Conservation (phyloP, 2,329 filamentous ascomycete genomes). For the Penicillium hesseltinei region DNA sequence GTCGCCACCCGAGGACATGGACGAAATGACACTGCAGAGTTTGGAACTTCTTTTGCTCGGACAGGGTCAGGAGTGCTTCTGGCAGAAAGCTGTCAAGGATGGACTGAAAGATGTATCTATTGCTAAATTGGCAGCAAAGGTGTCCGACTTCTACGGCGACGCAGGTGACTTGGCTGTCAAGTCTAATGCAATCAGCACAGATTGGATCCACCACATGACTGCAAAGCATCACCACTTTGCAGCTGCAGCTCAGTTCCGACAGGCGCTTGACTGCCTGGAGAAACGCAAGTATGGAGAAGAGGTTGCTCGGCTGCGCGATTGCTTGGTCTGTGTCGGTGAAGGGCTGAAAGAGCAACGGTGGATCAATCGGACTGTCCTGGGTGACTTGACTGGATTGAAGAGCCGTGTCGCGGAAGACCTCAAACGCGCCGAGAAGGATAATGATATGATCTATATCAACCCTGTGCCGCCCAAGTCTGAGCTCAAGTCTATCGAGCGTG, state of each 20-base stretch:
- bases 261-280: constrained; percentile 86
- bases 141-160: constrained; percentile 84
- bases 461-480: constrained; percentile 85
- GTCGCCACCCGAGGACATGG: constrained; percentile 92
- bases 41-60: constrained; percentile 81
- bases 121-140: constrained; percentile 82
- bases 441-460: constrained; percentile 88
- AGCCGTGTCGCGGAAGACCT: constrained; percentile 79
- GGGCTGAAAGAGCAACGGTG: constrained; percentile 81
- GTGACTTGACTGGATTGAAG: constrained; percentile 81
- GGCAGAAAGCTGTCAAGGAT: constrained; percentile 95
- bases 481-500: constrained; percentile 78
- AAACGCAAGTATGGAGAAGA: constrained; percentile 95
- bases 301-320: constrained; percentile 79
- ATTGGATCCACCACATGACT: constrained; percentile 97
- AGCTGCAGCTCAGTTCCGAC: constrained; percentile 87
- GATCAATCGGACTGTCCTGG: constrained; percentile 75
- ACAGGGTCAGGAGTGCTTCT: constrained; percentile 95
- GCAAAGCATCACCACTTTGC: constrained; percentile 98
- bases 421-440: constrained; percentile 91
- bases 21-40: constrained; percentile 78
- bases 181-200: constrained; percentile 83
- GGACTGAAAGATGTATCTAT: constrained; percentile 89
- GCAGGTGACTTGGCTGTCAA: constrained; percentile 84
- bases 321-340: constrained; percentile 77